phyloP scores from a whole-genome alignment of 2,329 filamentous ascomycete genomes.

The Passalora sequoiae region DNA sequence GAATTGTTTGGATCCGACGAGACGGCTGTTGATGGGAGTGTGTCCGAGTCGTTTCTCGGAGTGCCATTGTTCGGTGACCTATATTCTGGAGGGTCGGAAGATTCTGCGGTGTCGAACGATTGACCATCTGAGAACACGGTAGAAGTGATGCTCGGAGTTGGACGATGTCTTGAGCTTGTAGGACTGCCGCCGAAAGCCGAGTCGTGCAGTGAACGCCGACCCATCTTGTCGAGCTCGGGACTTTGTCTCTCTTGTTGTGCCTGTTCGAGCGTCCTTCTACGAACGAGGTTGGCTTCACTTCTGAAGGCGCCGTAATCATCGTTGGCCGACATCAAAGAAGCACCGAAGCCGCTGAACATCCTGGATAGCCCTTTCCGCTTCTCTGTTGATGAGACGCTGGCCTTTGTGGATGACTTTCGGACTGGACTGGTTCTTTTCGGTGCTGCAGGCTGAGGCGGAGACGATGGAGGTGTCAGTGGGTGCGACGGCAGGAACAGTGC shows the following conservation, averaged over 20 bases:
- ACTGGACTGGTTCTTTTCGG: not conserved
- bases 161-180: not conserved
- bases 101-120: slow-evolving; percentile 3
- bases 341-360: slow-evolving; percentile 1
- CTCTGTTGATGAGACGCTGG: not conserved
- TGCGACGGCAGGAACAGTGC: not conserved
- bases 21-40: not conserved
- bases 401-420: not conserved
- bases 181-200: slow-evolving; percentile 4
- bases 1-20: not conserved
- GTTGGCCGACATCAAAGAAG: not conserved
- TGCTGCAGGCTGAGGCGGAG: not conserved
- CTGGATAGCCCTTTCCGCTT: slow-evolving; percentile 1
- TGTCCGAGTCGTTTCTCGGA: not conserved
- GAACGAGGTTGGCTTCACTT: not conserved
- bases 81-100: not conserved
- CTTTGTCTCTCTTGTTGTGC: not conserved
- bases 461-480: not conserved
- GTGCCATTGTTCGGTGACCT: not conserved
- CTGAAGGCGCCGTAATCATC: slow-evolving; percentile 3
- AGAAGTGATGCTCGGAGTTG: slow-evolving; percentile 2
- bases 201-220: slow-evolving; percentile 1
- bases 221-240: not conserved
- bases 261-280: not conserved
- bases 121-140: not conserved